A percentile compares a stretch with the other conserved stretches of the same genome.
phyloP scores from a whole-genome alignment of 2,329 filamentous ascomycete species.

The Lecanicillium sp. region DNA sequence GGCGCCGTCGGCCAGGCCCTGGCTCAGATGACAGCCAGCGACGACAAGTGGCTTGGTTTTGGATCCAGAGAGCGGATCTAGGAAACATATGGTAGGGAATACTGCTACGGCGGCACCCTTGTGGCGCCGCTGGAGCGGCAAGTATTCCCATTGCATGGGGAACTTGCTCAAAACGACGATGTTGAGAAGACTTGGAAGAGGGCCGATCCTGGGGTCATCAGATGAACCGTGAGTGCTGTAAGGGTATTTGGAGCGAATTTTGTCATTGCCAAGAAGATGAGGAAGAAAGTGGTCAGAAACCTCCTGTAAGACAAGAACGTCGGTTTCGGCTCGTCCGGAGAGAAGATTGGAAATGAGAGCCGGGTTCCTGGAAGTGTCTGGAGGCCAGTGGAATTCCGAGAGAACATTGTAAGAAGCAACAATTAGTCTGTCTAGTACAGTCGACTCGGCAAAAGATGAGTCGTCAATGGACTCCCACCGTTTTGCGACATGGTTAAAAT shows the following conservation, averaged over 20 bases:
- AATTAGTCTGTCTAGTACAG: constrained; percentile 22
- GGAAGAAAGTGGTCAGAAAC: constrained; percentile 59
- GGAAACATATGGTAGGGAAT: constrained; percentile 26
- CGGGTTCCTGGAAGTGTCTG: constrained; percentile 35
- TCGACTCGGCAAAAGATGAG: neutral
- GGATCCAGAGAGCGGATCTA: constrained; percentile 34
- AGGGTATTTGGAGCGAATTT: constrained; percentile 43
- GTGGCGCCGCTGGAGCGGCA: constrained; percentile 49
- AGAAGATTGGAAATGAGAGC: constrained; percentile 40
- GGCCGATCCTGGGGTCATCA: constrained; percentile 42
- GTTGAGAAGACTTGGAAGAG: constrained; percentile 55
- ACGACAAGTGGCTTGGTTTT: constrained; percentile 33
- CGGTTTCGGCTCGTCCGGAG: constrained; percentile 34
- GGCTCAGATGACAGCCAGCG: constrained; percentile 55
- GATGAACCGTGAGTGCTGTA: constrained; percentile 55
- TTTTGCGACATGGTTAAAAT: neutral
- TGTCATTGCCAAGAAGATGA: constrained; percentile 42
- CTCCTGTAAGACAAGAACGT: constrained; percentile 53
- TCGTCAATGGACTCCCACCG: neutral
- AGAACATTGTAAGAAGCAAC: constrained; percentile 49
- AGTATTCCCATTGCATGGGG: constrained; percentile 48
- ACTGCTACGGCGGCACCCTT: constrained; percentile 50
- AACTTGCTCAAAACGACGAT: constrained; percentile 53
- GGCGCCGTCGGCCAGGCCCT: constrained; percentile 53
- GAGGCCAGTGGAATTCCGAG: constrained; percentile 44